Evolutionary conservation across 352 stramenopile species (phyloP), one percentile per base, ranked within the genome.

Genomic region (Nothophytophthora sp.): DNA sequence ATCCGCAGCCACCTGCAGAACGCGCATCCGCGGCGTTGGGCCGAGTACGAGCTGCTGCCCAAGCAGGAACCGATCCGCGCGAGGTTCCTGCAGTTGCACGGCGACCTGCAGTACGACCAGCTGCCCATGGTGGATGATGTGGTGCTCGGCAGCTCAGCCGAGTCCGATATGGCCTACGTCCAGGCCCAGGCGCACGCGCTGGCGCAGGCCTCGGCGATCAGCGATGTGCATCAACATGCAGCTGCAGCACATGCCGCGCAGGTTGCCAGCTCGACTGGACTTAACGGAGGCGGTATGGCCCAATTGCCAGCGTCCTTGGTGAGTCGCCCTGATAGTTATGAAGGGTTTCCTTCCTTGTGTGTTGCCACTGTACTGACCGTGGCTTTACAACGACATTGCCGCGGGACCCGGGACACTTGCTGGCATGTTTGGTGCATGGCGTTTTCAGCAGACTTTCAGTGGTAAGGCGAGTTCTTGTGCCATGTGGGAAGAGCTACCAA

Each of bases 1-100:
- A 92, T 94, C 57, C 83, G 83, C 36, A 94, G 81, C 62, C 83
- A 94, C 41, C 40, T 94, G 56, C 76, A 84, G n/a, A 75, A 77
- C 18, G 79, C 83, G 13, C 81, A 92, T 40, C 83, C 81, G 22
- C 70, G 77, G 2, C 81, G 81, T 12, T 94, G 83, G 83, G 63
- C 71, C 8, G 81, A 91, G 47, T 94, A 86, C 45, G 79, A 94
- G 42, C 55, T 86, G 60, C 74, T 94, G 8, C 81, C 83, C 5
- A 94, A 94, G 67, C 78, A 90, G 45, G 79, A 86, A 8, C 59
- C 60, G 4, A 51, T 86, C 20, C 68, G 81, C 24, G 52, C 73
- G 33, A 59, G 76, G 5, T 92, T 73, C 55, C 45, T 91, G 59
- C 70, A 88, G 57, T 63, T 80, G 58, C 62, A 91, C 5, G 70